Conservation (phyloP, 164 flowering plant species). For the Tinospora cordifolia region DNA sequence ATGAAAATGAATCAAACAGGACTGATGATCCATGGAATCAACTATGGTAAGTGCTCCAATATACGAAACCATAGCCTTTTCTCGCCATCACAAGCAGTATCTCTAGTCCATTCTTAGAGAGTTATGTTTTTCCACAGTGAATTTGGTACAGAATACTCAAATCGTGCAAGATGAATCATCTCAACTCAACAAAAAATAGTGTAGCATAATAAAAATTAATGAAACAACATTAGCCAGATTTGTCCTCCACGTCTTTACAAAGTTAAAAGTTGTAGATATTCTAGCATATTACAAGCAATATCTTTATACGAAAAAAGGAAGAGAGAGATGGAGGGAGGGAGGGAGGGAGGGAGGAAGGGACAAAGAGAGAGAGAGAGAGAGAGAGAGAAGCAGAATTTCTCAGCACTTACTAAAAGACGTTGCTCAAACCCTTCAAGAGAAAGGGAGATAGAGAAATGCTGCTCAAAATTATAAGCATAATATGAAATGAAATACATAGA, state of each 20-base stretch:
- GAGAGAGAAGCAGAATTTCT: not conserved
- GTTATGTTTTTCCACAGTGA: too few species aligned
- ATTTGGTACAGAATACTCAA: not conserved
- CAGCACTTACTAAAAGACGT: not conserved
- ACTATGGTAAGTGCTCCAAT: too few species aligned
- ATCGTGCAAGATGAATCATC: not conserved
- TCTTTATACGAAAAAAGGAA: not conserved
- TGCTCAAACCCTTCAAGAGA: not conserved
- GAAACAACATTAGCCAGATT: not conserved
- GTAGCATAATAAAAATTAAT: not conserved
- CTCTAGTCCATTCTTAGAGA: too few species aligned
- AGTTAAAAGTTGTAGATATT: not conserved
- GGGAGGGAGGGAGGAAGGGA: not conserved
- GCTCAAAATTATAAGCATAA: not conserved
- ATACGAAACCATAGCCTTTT: too few species aligned
- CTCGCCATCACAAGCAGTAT: too few species aligned
- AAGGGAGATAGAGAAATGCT: not conserved
- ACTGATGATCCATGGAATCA: too few species aligned
- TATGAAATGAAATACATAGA: not conserved
- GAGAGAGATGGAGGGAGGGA: not conserved
- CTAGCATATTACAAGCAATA: not conserved
- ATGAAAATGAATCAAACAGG: too few species aligned
- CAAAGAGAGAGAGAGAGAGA: not conserved
- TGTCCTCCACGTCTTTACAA: not conserved
- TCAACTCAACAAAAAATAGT: not conserved